Evolutionary conservation across 495 filamentous ascomycete genomes (phyloP).

Genomic region (Trichocladium uniseriatum): DNA sequence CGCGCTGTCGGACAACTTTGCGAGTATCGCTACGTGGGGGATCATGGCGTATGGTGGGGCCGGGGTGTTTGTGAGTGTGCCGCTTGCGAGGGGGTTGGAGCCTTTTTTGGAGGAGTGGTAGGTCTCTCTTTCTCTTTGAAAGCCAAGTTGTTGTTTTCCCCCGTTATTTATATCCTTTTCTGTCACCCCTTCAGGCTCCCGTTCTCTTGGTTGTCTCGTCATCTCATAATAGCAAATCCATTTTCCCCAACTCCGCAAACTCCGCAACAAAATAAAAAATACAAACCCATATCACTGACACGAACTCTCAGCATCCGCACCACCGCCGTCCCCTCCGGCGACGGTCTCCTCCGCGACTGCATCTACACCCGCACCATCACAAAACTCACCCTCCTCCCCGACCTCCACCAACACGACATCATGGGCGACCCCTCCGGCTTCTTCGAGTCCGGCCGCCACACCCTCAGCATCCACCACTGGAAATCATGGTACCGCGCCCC

Average conservation of each 20-base stretch:
- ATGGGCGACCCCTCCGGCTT: conserved; percentile 51
- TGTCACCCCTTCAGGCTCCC: too few relatives aligned
- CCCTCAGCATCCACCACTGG: conserved; percentile 58
- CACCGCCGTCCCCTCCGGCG: conserved; percentile 45
- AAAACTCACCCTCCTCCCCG: conserved; percentile 47
- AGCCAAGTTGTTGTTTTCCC: too few relatives aligned
- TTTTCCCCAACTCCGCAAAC: too few relatives aligned
- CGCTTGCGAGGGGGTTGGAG: conserved; percentile 46
- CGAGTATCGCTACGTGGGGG: conserved; percentile 50
- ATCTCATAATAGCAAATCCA: too few relatives aligned
- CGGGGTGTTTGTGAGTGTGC: conserved; percentile 55
- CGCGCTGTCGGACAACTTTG: conserved; percentile 53
- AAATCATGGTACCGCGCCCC: conserved; percentile 44
- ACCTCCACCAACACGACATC: conserved; percentile 57
- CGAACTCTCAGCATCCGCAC: conserved; percentile 43
- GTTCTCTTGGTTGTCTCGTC: too few relatives aligned
- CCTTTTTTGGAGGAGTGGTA: conserved; percentile 46
- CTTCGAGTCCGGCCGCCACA: conserved; percentile 50
- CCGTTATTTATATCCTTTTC: too few relatives aligned
- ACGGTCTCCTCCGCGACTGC: conserved; percentile 54
- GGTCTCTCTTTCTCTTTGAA: too few relatives aligned
- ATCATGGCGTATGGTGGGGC: conserved; percentile 62
- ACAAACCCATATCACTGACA: too few relatives aligned
- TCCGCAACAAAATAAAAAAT: too few relatives aligned
- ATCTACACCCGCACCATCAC: conserved; percentile 48